Evolutionary conservation across 2,329 filamentous ascomycete species (phyloP), one percentile per base, ranked within the genome.

Genomic region (Orbilia oligospora): DNA sequence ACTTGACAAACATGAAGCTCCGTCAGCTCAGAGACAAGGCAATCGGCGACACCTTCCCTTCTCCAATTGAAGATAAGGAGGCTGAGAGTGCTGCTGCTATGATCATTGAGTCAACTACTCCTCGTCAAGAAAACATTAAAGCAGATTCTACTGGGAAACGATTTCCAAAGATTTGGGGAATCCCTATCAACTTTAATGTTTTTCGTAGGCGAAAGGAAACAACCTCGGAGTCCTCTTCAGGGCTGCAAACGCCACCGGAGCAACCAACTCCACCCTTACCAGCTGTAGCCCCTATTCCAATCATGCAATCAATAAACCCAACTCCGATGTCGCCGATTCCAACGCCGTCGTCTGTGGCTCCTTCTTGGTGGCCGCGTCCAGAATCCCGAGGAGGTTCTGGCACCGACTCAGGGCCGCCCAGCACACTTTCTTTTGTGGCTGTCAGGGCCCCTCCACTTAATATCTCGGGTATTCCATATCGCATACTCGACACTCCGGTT

Each of bases 1-100:
- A 58, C 8, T 24, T 63, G 3, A 70, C 71, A 3, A 76, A 68
- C 36, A 76, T 76, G 71, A 76, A 65, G 14, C 46, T 76, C 46
- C 48, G 44, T 10, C 65, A 76, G 18, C 55, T 70, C n/a, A 76
- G 58, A 27, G 71, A 76, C 14, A 70, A 38, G 63, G 20, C 63
- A 5, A 38, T 51, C 8, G 71, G 71, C 1, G 10, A 69, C 12
- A 65, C 56, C 20, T 76, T 76, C 22, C 0, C 18, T 1, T 20
- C 41, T 30, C 61, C 67, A n/a, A 4, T 33, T 12, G 49, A 27
- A 24, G 44, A 49, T 10, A 44, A 0, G 10, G 48, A 49, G 9
- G 44, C 46, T 1, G n/a, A 53, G 10, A n/a, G 16, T 24, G 38
- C n/a, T 5, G 46, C 46, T 3, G 24, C 20, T 12, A 65, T 48